These are phyloP conservation scores for Phytopythium ostracodes DNA, from an alignment of 352 stramenopile species.

Conservation along the genomic window DNA sequence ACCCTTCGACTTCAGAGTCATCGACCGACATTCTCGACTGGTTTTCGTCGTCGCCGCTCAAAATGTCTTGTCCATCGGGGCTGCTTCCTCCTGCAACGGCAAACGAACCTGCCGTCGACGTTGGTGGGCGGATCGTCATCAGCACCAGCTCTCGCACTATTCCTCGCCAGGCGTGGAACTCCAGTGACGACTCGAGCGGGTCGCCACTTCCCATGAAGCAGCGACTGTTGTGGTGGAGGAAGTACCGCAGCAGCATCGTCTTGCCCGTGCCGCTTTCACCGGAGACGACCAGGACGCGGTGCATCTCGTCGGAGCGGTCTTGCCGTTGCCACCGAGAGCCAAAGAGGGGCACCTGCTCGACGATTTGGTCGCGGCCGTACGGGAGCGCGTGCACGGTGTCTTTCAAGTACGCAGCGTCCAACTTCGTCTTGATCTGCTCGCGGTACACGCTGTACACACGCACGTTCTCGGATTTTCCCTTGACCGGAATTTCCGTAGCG, in stretches of 20 bases:
- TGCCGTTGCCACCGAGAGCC: conserved; percentile 17
- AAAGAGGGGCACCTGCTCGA: conserved; percentile 46
- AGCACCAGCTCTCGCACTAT: conserved; percentile 40
- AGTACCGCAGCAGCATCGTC: conserved; percentile 61
- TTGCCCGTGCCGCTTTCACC: conserved; percentile 62
- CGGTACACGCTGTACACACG: conserved; percentile 44
- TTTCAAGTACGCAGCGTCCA: conserved; percentile 28
- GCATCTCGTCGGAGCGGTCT: conserved; percentile 6
- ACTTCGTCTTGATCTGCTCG: conserved; percentile 24
- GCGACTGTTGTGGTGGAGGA: conserved; percentile 37
- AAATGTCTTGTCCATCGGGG: neutral
- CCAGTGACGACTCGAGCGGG: conserved; percentile 45
- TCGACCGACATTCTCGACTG: conserved; percentile 1
- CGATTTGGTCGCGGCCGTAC: conserved; percentile 46
- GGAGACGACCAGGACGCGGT: conserved; percentile 51
- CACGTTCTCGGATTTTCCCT: conserved; percentile 50
- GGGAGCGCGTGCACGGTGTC: conserved; percentile 29
- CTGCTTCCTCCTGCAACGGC: no score
- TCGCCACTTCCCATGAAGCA: conserved; percentile 58
- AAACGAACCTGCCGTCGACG: neutral
- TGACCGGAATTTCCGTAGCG: conserved; percentile 44
- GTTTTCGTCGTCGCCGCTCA: neutral
- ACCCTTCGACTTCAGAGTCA: neutral
- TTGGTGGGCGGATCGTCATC: conserved; percentile 5
- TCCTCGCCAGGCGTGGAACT: conserved; percentile 56